phyloP scores from a whole-genome alignment of 345 rosid genomes.

The Rhizophora apiculata region DNA sequence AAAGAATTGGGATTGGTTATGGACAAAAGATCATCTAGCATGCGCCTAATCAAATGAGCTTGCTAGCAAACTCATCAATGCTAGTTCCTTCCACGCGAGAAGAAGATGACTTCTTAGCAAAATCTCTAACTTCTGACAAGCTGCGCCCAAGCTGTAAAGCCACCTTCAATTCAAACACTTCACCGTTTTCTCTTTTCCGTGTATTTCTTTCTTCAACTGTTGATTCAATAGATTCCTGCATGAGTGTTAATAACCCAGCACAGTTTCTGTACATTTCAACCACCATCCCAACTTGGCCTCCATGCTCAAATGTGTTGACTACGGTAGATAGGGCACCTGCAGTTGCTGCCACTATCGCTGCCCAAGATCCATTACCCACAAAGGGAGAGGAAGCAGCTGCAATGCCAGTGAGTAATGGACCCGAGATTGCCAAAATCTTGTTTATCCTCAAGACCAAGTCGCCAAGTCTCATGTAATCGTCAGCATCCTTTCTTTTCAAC shows the following conservation, averaged over 20 bases:
- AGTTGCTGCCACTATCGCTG: constrained; percentile 21
- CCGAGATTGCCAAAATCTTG: constrained; percentile 44
- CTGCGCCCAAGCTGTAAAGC: constrained; percentile 50
- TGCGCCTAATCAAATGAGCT: constrained; percentile 27
- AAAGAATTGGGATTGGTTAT: constrained; percentile 1
- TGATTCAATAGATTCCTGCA: constrained; percentile 33
- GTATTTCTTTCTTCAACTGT: constrained; percentile 20
- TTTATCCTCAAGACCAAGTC: constrained; percentile 37
- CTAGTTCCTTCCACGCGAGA: constrained; percentile 13
- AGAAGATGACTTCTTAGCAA: constrained; percentile 28
- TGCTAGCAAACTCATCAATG: constrained; percentile 44
- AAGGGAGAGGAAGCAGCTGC: constrained; percentile 38
- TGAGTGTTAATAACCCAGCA: constrained; percentile 35
- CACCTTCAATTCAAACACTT: constrained; percentile 38
- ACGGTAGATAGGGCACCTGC: constrained; percentile 38
- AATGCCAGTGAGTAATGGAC: constrained; percentile 38
- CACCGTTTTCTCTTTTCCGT: constrained; percentile 36
- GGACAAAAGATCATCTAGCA: not conserved
- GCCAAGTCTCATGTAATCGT: constrained; percentile 44
- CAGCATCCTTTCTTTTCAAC: constrained; percentile 31
- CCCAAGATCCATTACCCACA: constrained; percentile 14
- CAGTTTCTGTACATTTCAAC: constrained; percentile 53
- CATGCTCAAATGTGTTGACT: constrained; percentile 43
- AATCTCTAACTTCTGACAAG: constrained; percentile 40
- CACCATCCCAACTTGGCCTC: constrained; percentile 54